Conservation (phyloP, 331 rosid genomes). For the Quercus tomentella region DNA sequence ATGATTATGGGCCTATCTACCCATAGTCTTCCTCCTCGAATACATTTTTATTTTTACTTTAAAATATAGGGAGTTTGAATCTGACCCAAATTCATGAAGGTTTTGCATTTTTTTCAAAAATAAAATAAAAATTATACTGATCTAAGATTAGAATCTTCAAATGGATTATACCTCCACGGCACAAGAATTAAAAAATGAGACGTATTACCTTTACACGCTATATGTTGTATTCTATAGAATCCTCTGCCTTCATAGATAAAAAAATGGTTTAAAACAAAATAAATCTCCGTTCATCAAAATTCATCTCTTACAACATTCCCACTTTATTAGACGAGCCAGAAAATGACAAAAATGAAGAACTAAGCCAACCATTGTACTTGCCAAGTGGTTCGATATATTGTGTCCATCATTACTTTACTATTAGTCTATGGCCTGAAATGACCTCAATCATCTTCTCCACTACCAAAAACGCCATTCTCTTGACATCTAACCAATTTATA, state of each 20-base stretch:
- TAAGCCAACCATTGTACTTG: neutral
- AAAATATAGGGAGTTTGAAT: no score
- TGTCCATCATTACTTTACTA: neutral
- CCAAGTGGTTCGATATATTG: neutral
- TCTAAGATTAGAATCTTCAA: neutral
- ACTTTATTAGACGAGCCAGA: neutral
- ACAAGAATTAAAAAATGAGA: neutral
- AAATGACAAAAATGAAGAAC: neutral
- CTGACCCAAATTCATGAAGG: no score
- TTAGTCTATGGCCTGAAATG: neutral
- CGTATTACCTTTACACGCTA: neutral
- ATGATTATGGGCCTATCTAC: no score
- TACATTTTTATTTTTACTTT: no score
- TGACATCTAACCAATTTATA: neutral
- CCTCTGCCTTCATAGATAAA: no score
- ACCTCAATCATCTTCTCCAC: constrained; percentile 2
- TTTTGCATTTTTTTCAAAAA: no score
- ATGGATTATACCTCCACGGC: neutral
- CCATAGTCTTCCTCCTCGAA: no score
- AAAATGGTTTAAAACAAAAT: no score
- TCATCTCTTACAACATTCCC: neutral
- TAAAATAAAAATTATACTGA: neutral
- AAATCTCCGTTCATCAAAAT: neutral
- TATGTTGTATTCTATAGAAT: neutral
- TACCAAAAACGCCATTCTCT: neutral